Base-by-base conservation (phyloP, 768 basidiomycete genomes). In the Boletus patriciae region DNA sequence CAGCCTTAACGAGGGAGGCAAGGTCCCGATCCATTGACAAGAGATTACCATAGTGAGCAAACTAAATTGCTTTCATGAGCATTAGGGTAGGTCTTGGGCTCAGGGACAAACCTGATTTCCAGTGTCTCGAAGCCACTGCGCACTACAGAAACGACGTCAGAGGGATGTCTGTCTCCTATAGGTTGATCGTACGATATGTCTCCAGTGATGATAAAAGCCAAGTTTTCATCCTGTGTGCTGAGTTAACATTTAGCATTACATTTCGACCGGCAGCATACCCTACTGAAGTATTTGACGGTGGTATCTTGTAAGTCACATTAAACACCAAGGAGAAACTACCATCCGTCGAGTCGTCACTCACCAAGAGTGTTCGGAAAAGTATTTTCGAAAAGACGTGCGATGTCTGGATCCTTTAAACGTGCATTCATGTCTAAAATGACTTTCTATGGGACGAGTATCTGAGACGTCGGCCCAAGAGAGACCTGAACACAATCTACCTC, bases 91-190 rank as follows among this genome's bases (percentile, higher is more conserved):
- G 40, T 31, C 31, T 46, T 38, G 13, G n/a, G 6, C 23, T 36
- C 33, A 27, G 4, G 31, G 33, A 64, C 72, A 29, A 52, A 85
- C 87, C 73, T 90, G 88, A 66, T 91, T 92, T 25, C 83, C 86
- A 21, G 90, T 88, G 66, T 92, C 89, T 48, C 90, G 85, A 37
- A 92, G 77, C 90, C 90, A 92, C 65, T 91, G 89, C 3, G 90
- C 90, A 33, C 88, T 91, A 56, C 40, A 42, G 47, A 46, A 40
- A 54, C 4, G 41, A 41, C 38, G 37, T 67, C 34, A 65, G 50
- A 36, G 18, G 4, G 33, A 52, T 33, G 23, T 43, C n/a, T 19
- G 38, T 46, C 49, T 41, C 41, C 34, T 43, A 57, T 37, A 48
- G 51, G n/a, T 19, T 15, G 21, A 44, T 76, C 84, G 46, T 68